Conservation (phyloP, 257 asterid species). For the Nyctanthes arbortristis region DNA sequence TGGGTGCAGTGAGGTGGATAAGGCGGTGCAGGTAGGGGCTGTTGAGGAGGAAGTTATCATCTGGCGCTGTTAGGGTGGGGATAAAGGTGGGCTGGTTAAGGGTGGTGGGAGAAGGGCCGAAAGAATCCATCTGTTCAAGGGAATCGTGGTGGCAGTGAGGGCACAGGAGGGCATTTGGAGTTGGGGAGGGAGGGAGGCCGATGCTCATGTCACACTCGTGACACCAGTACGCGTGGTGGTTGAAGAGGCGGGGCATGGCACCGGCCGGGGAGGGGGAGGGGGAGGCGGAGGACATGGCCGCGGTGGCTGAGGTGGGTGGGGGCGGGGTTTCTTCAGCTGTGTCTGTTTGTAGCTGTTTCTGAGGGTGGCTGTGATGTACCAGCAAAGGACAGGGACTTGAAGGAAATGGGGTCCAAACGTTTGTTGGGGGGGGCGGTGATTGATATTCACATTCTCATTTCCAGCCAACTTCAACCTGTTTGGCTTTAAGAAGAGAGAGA, state of each 20-base stretch:
- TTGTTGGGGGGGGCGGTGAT: neutral
- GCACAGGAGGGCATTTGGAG: conserved; percentile 67
- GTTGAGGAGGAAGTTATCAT: conserved; percentile 71
- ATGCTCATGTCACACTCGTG: conserved; percentile 91
- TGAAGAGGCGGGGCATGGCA: conserved; percentile 46
- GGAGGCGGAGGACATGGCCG: conserved; percentile 28
- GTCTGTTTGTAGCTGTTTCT: neutral
- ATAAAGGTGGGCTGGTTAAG: conserved; percentile 26
- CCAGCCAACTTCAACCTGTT: neutral
- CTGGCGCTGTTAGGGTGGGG: conserved; percentile 44
- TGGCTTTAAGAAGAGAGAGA: too few relatives aligned
- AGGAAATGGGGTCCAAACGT: conserved; percentile 13
- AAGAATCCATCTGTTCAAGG: conserved; percentile 70
- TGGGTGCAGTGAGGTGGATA: conserved; percentile 60
- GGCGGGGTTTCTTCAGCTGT: conserved; percentile 18
- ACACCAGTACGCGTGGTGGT: conserved; percentile 83
- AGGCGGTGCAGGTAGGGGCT: conserved; percentile 77
- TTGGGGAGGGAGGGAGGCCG: conserved; percentile 65
- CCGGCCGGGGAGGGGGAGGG: conserved; percentile 41
- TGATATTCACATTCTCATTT: neutral
- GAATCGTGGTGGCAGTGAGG: conserved; percentile 84
- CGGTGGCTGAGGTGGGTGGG: conserved; percentile 34
- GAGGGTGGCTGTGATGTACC: conserved; percentile 19
- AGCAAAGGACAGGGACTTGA: conserved; percentile 2
- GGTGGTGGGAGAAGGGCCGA: conserved; percentile 31